Evolutionary conservation across 805 yeast species (phyloP).

Genomic region (Diddensiella caesifluorescens): DNA sequence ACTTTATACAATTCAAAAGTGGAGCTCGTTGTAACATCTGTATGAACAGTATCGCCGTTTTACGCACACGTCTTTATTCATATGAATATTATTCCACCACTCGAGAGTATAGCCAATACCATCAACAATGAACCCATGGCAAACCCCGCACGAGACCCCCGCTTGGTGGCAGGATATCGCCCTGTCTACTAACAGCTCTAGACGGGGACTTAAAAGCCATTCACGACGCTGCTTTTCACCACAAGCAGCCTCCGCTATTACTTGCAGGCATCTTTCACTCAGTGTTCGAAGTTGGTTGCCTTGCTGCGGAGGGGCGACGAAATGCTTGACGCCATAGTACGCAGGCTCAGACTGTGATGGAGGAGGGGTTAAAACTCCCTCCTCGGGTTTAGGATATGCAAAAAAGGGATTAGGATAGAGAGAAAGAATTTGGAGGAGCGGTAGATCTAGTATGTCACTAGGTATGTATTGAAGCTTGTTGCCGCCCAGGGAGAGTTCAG

Average conservation of each 20-base stretch:
- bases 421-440: slow-evolving; percentile 27
- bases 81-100: slow-evolving; percentile 30
- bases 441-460: slow-evolving; percentile 31
- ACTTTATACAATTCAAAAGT: neutral
- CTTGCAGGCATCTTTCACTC: slow-evolving; percentile 10
- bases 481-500: slow-evolving; percentile 33
- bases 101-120: slow-evolving; percentile 28
- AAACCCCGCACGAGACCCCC: slow-evolving; percentile 29
- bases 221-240: slow-evolving; percentile 16
- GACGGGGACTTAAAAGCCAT: slow-evolving; percentile 21
- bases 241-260: slow-evolving; percentile 3
- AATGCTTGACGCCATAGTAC: neutral
- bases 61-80: slow-evolving; percentile 7
- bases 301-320: too few relatives aligned
- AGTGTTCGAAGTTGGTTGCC: too few relatives aligned
- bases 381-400: slow-evolving; percentile 18
- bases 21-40: slow-evolving; percentile 7
- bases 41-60: slow-evolving; percentile 12
- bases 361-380: slow-evolving; percentile 2
- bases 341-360: neutral
- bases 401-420: slow-evolving; percentile 35
- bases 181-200: slow-evolving; percentile 16
- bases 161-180: slow-evolving; percentile 20
- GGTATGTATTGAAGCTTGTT: slow-evolving; percentile 34
- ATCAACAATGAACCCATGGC: slow-evolving; percentile 23